Evolutionary conservation across 1,284 basidiomycete genomes (phyloP).

Genomic region (Boletellus deceptivus): DNA sequence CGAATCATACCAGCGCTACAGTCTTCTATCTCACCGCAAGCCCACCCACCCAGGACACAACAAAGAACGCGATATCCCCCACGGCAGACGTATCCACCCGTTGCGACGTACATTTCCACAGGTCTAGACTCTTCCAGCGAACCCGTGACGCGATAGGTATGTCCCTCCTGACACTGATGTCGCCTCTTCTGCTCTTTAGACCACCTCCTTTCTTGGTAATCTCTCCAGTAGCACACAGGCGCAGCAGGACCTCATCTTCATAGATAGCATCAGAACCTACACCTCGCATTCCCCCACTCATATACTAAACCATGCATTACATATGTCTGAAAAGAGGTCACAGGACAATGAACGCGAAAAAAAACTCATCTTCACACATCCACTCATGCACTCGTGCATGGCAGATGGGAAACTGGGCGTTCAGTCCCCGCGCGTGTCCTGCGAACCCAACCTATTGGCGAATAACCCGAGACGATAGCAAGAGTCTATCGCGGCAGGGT

Average conservation of each 20-base stretch:
- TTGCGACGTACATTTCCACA: slow-evolving; percentile 45
- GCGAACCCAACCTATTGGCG: slow-evolving; percentile 51
- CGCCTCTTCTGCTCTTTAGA: slow-evolving; percentile 34
- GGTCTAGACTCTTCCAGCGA: slow-evolving; percentile 50
- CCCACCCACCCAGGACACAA: too few species aligned
- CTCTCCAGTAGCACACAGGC: slow-evolving; percentile 54
- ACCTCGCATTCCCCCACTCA: too few species aligned
- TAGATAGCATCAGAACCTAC: too few species aligned
- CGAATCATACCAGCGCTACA: too few species aligned
- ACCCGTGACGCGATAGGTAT: slow-evolving; percentile 53
- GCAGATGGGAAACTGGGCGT: slow-evolving; percentile 54
- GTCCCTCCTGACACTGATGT: slow-evolving; percentile 1
- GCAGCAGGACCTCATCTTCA: slow-evolving; percentile 48
- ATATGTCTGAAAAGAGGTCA: too few species aligned
- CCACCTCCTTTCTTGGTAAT: slow-evolving; percentile 59
- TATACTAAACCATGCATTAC: too few species aligned
- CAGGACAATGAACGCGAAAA: too few species aligned
- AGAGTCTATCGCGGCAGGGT: slow-evolving; percentile 42
- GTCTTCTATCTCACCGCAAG: too few species aligned
- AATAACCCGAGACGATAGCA: slow-evolving; percentile 35
- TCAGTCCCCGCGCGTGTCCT: slow-evolving; percentile 57
- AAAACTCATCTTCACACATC: slow-evolving; percentile 49
- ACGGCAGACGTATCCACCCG: too few species aligned
- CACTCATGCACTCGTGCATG: slow-evolving; percentile 53
- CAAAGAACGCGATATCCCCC: too few species aligned